A percentile compares a stretch with the other conserved stretches of the same genome.
Evolutionary conservation across 371 early-diverging fungal genomes (phyloP).

Genomic region (Mortierella sp.): DNA sequence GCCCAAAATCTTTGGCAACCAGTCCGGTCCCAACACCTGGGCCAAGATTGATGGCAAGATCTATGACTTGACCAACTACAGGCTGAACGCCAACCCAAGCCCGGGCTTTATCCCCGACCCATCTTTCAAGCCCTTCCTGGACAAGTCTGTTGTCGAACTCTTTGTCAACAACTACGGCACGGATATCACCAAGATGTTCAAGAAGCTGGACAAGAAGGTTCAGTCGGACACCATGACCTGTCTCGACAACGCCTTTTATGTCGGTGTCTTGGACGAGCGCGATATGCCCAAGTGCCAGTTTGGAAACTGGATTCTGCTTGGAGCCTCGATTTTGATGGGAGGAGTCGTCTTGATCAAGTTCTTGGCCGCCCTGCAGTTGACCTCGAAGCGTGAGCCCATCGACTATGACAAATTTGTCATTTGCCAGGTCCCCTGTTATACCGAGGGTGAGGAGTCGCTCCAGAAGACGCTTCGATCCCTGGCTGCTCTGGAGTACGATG

Average conservation of each 20-base stretch:
- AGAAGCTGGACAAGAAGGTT: conserved; percentile 41
- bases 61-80: conserved; percentile 70
- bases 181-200: conserved; percentile 76
- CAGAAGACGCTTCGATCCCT: conserved; percentile 94
- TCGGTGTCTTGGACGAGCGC: conserved; percentile 90
- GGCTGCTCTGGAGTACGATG: conserved; percentile 91
- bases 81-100: conserved; percentile 39
- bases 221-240: conserved; percentile 64
- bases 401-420: conserved; percentile 94
- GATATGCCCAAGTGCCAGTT: conserved; percentile 87
- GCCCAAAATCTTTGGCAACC: conserved; percentile 41
- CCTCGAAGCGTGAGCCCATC: conserved; percentile 81
- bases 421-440: conserved; percentile 95
- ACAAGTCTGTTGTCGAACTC: conserved; percentile 67
- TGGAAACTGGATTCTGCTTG: conserved; percentile 87
- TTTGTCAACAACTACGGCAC: conserved; percentile 73
- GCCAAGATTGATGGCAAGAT: conserved; percentile 73
- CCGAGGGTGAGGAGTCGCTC: conserved; percentile 96
- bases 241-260: conserved; percentile 86
- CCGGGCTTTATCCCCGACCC: conserved; percentile 25
- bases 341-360: conserved; percentile 94
- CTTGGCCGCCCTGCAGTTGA: conserved; percentile 91
- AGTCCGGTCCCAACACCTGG: conserved; percentile 61
- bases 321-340: conserved; percentile 83
- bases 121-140: conserved; percentile 58